A percentile compares a stretch with the other conserved stretches of the same genome.
Conservation (phyloP, 2,329 filamentous ascomycete species). For the Colletotrichum sp. region DNA sequence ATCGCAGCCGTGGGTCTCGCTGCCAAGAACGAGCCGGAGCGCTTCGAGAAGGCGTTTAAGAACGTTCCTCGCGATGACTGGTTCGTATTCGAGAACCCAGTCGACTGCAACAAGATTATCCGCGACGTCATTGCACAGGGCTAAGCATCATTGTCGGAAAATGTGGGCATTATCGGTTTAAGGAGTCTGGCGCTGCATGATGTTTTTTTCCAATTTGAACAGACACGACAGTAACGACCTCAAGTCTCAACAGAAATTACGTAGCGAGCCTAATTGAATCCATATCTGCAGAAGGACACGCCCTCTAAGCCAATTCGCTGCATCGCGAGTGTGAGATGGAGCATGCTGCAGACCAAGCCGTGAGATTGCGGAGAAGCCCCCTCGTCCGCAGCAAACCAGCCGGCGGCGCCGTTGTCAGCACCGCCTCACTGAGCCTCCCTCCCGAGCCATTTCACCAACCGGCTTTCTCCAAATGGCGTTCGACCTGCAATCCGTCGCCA, state of each 20-base stretch:
- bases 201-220: not conserved
- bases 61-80: slow-evolving; percentile 73
- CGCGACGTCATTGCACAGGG: slow-evolving; percentile 29
- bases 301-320: not conserved
- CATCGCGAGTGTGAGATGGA: not conserved
- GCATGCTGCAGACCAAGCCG: not conserved
- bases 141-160: not conserved
- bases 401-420: slow-evolving; percentile 3
- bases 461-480: not conserved
- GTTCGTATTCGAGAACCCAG: slow-evolving; percentile 82
- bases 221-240: not conserved
- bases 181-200: not conserved
- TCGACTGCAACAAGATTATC: slow-evolving; percentile 60
- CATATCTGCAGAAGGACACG: not conserved
- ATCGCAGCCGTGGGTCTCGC: slow-evolving; percentile 73
- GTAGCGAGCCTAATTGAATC: slow-evolving; percentile 1
- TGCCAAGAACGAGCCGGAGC: slow-evolving; percentile 73
- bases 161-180: not conserved
- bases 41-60: slow-evolving; percentile 86
- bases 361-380: not conserved
- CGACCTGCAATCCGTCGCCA: not conserved
- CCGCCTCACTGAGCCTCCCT: slow-evolving; percentile 4
- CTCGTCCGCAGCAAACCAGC: not conserved
- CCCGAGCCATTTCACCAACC: not conserved
- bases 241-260: not conserved